Conservation (phyloP, 164 flowering plant genomes). For the Berberis vulgaris region DNA sequence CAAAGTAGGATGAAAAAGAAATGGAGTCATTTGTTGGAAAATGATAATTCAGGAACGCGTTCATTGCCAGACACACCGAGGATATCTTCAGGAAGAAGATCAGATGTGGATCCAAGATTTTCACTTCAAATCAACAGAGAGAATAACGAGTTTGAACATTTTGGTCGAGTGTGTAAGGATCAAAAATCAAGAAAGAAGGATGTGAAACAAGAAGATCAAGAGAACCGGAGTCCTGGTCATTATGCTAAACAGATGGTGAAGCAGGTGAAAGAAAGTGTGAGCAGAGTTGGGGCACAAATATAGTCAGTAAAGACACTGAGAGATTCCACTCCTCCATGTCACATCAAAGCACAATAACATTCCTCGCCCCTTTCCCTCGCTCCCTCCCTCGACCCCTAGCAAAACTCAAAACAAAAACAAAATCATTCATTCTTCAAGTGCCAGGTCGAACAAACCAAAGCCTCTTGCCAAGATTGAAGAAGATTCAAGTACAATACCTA, state of each 20-base stretch:
- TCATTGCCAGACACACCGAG: constrained; percentile 76
- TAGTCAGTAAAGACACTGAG: constrained; percentile 46
- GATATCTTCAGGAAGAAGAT: constrained; percentile 50
- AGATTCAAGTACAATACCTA: constrained; percentile 3
- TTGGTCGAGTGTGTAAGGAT: not conserved
- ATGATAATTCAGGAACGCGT: constrained; percentile 22
- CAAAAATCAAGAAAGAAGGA: constrained; percentile 14
- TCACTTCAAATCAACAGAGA: constrained; percentile 71
- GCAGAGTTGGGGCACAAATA: constrained; percentile 46
- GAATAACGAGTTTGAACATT: constrained; percentile 29
- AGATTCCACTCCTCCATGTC: constrained; percentile 10
- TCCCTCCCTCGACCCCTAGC: no score
- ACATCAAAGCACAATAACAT: no score
- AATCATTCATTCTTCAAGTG: constrained; percentile 14
- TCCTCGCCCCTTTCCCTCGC: no score
- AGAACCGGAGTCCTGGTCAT: constrained; percentile 39
- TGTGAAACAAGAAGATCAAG: constrained; percentile 18
- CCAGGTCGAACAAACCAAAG: constrained; percentile 13
- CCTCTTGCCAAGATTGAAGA: constrained; percentile 6
- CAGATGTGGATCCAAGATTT: constrained; percentile 59
- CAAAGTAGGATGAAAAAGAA: constrained; percentile 9
- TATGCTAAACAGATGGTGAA: constrained; percentile 66
- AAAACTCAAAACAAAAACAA: not conserved
- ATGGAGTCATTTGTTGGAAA: not conserved
- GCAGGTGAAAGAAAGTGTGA: constrained; percentile 62